Evolutionary conservation across 352 stramenopile genomes (phyloP), one percentile per base, ranked within the genome.

Genomic region (Phytophthora fragariae): DNA sequence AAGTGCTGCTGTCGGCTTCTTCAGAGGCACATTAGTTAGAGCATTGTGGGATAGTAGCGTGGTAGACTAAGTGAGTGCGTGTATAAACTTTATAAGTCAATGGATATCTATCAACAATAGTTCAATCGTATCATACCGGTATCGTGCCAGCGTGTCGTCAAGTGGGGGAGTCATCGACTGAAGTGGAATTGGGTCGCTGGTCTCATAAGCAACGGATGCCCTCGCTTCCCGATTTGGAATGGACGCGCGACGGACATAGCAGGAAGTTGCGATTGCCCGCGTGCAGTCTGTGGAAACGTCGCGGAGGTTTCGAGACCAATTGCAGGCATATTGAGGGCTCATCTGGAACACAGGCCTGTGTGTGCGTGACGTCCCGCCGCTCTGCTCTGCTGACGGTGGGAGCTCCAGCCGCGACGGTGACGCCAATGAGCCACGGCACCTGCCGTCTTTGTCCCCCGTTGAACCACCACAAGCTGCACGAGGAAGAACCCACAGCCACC

Each of bases 1-100:
- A 89, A 89, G 82, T 84, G 82, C 82, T 89, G 82, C 80, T 55
- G 70, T 79, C 76, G 76, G 70, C 65, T 76, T 72, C 72, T 41
- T 12, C 37, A 1, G 44, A 24, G 44, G 46, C 60, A 65, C 57
- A 65, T 56, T 62, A 44, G 15, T 67, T 76, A 76, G 68, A 70
- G 64, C 68, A 75, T 56, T 59, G 63, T 72, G 63, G 49, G 39
- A 75, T 68, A 72, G 56, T 67, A 68, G 63, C 24, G 66, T 73
- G 57, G 64, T 68, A 72, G 58, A 73, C n/a, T 63, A 54, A 59
- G 41, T 62, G 60, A 72, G 63, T 68, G 53, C 29, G 44, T 61
- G 29, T 77, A 57, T 75, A 75, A 67, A 65, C 12, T 31, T 31
- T 31, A 31, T 31, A 17, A 44, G 31, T 49, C 33, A 68, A 65